Percentiles rank a stretch among this genome's conserved stretches.
phyloP scores from a whole-genome alignment of 139 green algal species.

The Trebouxia sp. region DNA sequence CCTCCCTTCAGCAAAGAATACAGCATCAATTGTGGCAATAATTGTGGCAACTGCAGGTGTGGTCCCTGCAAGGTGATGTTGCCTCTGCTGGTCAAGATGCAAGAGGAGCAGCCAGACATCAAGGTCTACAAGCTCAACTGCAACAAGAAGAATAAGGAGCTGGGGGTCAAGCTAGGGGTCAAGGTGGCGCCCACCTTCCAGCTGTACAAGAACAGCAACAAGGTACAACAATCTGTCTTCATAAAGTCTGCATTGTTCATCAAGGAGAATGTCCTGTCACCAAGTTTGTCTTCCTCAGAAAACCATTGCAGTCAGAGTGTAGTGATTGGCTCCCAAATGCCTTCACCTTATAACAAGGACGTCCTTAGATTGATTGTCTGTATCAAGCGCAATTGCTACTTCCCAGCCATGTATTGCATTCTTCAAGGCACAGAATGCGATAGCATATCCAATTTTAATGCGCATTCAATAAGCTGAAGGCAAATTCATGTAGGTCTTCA shows the following conservation, averaged over 20 bases:
- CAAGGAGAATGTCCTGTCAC: neutral
- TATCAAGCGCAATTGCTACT: too few species aligned
- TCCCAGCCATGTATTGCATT: too few species aligned
- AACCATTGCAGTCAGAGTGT: too few species aligned
- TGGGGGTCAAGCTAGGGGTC: conserved; percentile 60
- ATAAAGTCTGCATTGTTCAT: neutral
- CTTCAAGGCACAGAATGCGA: too few species aligned
- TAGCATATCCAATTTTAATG: too few species aligned
- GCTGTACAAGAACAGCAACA: conserved; percentile 50
- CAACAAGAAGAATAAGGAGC: conserved; percentile 76
- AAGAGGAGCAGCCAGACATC: conserved; percentile 44
- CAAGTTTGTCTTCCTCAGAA: too few species aligned
- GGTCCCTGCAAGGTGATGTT: conserved; percentile 83
- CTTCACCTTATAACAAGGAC: too few species aligned
- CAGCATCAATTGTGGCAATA: neutral
- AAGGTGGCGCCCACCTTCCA: conserved; percentile 69
- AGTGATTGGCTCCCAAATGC: too few species aligned
- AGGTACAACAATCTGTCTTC: conserved; percentile 30
- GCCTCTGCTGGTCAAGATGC: conserved; percentile 68
- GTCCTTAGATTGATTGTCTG: too few species aligned
- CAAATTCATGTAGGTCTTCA: too few species aligned
- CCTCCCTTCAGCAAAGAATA: too few species aligned
- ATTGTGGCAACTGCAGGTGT: conserved; percentile 46
- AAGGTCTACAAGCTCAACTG: conserved; percentile 80
- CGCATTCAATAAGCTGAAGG: too few species aligned